These are phyloP conservation scores for Boletellus dicymbophilus DNA, from an alignment of 1,284 basidiomycete species.

Conservation along the genomic window DNA sequence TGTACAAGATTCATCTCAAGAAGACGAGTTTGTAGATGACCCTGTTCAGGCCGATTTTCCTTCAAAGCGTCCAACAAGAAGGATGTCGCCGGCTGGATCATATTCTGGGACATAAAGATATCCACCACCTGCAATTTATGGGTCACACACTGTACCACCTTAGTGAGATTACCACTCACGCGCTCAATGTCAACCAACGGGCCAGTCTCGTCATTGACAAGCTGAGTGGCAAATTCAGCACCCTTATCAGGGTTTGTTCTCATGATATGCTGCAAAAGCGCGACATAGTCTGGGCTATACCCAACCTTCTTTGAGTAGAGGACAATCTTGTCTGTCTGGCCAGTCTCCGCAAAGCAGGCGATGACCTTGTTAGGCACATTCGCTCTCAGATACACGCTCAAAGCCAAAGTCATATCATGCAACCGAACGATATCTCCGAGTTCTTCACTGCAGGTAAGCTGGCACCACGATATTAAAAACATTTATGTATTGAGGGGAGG, in stretches of 20 bases:
- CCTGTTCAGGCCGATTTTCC: conserved; percentile 99
- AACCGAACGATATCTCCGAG: conserved; percentile 96
- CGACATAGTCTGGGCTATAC: conserved; percentile 93
- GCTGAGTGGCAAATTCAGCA: conserved; percentile 95
- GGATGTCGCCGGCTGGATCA: conserved; percentile 99
- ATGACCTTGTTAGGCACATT: conserved; percentile 99
- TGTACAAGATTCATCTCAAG: conserved; percentile 98
- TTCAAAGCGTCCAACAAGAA: conserved; percentile 99
- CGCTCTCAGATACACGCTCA: conserved; percentile 97
- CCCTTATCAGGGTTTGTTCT: conserved; percentile 97
- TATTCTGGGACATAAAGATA: conserved; percentile 99
- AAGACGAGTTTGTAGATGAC: conserved; percentile 92
- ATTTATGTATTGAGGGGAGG: not conserved
- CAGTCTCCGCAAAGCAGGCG: conserved; percentile 98
- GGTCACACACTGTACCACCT: conserved; percentile 4
- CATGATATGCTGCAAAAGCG: conserved; percentile 97
- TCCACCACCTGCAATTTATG: conserved; percentile 73
- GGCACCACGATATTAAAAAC: conserved; percentile 16
- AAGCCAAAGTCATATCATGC: conserved; percentile 98
- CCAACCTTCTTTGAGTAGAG: conserved; percentile 98
- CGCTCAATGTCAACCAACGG: conserved; percentile 94
- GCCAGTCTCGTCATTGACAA: conserved; percentile 93
- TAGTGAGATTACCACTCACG: conserved; percentile 42
- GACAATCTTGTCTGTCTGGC: conserved; percentile 98
- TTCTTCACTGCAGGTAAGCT: conserved; percentile 98